These are phyloP conservation scores for Oryza coarctata DNA, from an alignment of 176 grass and related monocot genomes.

Conservation along the genomic window DNA sequence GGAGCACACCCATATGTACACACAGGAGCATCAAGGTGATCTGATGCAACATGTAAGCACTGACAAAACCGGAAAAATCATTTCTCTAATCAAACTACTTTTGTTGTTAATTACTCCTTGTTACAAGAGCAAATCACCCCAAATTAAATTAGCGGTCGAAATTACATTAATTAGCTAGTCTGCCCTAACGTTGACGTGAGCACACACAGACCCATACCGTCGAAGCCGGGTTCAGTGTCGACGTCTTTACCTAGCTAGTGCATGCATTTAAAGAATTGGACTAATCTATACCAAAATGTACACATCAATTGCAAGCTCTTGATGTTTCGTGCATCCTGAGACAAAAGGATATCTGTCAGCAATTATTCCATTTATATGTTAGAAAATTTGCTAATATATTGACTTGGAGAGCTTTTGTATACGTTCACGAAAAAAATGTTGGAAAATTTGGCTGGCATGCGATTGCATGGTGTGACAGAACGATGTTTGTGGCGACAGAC, in stretches of 20 bases:
- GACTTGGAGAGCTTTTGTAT: no score
- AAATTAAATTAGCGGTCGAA: not conserved
- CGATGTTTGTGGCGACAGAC: not conserved
- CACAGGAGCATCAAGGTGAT: no score
- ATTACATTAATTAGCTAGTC: not conserved
- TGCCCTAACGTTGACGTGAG: not conserved
- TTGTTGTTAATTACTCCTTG: no score
- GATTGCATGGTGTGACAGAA: not conserved
- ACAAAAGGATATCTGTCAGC: not conserved
- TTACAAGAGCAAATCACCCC: no score
- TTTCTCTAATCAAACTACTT: no score
- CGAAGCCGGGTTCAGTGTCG: not conserved
- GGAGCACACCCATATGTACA: no score
- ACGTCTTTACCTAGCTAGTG: not conserved
- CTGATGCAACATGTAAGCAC: no score
- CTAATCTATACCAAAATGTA: not conserved
- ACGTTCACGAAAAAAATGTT: no score
- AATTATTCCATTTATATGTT: not conserved
- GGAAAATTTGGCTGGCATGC: not conserved
- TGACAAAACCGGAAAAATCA: no score
- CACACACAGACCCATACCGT: not conserved
- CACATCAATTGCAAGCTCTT: not conserved
- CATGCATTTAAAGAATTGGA: not conserved
- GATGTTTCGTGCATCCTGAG: no score
- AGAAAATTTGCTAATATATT: no score